phyloP scores from a whole-genome alignment of 2,329 filamentous ascomycete species.

The Epichloe coenophiala region DNA sequence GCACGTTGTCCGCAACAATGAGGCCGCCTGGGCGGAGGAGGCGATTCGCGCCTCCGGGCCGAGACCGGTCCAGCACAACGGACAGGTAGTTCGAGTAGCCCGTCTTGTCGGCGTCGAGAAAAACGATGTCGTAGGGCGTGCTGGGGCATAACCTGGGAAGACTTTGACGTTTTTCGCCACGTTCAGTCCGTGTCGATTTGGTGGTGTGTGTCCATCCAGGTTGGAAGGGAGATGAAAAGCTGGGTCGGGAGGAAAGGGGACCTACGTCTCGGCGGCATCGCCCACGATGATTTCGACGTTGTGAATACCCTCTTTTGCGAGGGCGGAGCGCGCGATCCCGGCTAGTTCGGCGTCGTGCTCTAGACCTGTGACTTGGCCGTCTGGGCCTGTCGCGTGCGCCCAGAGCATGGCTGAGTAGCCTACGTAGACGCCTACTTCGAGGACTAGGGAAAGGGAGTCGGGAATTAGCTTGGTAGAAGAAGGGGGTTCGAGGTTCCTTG shows the following conservation, averaged over 20 bases:
- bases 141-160: conserved; percentile 16
- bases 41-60: conserved; percentile 21
- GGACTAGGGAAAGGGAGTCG: conserved; percentile 18
- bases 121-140: conserved; percentile 37
- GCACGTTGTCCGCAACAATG: conserved; percentile 41
- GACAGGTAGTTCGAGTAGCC: conserved; percentile 36
- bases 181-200: too few relatives aligned
- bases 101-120: conserved; percentile 40
- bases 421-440: conserved; percentile 35
- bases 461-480: not conserved
- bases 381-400: conserved; percentile 30
- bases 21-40: conserved; percentile 35
- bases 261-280: conserved; percentile 32
- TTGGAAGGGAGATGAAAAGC: too few relatives aligned
- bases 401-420: conserved; percentile 36
- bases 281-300: conserved; percentile 34
- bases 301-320: conserved; percentile 23
- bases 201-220: too few relatives aligned
- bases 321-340: conserved; percentile 23
- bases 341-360: conserved; percentile 33
- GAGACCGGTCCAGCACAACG: conserved; percentile 30
- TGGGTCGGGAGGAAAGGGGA: not conserved
- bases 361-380: conserved; percentile 29
- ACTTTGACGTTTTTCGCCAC: conserved; percentile 13
- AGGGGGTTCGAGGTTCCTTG: too few relatives aligned